Evolutionary conservation across 495 filamentous ascomycete species (phyloP).

Genomic region (Aspergillus cavernicola): DNA sequence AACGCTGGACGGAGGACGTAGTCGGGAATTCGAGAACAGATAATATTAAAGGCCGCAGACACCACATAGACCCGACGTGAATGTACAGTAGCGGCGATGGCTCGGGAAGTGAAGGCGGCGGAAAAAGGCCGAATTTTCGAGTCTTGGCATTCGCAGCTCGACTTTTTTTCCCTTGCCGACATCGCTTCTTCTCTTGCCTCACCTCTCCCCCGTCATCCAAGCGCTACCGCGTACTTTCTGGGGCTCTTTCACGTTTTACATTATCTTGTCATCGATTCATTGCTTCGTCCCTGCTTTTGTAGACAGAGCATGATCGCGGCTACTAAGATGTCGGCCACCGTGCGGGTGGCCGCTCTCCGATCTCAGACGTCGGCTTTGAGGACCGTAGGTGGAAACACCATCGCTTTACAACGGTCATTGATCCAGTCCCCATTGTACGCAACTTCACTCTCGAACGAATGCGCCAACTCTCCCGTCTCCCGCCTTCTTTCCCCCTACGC

Average conservation of each 20-base stretch:
- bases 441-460: constrained; percentile 18
- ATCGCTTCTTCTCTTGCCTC: constrained; percentile 25
- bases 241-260: constrained; percentile 8
- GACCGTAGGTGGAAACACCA: constrained; percentile 46
- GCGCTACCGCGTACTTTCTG: neutral
- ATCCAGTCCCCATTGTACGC: constrained; percentile 37
- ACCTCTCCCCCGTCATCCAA: constrained; percentile 16
- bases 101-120: constrained; percentile 34
- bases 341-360: constrained; percentile 41
- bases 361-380: constrained; percentile 32
- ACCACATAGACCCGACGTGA: neutral
- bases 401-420: constrained; percentile 57
- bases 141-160: constrained; percentile 37
- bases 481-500: constrained; percentile 38
- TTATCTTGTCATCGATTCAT: constrained; percentile 10
- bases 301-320: constrained; percentile 42
- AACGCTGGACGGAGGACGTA: neutral
- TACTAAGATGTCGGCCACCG: constrained; percentile 38
- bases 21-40: neutral
- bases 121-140: constrained; percentile 45
- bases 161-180: constrained; percentile 40
- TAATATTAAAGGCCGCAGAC: neutral
- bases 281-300: constrained; percentile 1
- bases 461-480: constrained; percentile 26
- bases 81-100: constrained; percentile 13